Conservation (phyloP, 2,329 filamentous ascomycete species). For the Ceratocystis ficicola region DNA sequence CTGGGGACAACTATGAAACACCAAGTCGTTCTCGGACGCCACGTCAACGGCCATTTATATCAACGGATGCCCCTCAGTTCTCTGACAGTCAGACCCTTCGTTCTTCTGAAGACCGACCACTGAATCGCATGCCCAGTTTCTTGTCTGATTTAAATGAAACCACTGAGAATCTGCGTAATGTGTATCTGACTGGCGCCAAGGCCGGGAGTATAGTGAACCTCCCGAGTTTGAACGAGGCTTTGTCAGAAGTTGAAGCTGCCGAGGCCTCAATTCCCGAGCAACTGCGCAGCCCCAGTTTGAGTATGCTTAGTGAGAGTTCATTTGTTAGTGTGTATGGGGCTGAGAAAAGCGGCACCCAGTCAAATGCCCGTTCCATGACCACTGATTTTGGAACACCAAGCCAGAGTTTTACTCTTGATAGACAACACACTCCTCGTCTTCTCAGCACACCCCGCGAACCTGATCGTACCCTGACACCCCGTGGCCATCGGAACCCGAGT, state of each 20-base stretch:
- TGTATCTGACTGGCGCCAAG: conserved; percentile 40
- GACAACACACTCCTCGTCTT: conserved; percentile 18
- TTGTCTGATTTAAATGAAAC: conserved; percentile 47
- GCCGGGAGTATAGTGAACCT: conserved; percentile 39
- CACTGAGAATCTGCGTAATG: conserved; percentile 48
- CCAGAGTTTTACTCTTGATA: background rate
- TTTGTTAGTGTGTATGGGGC: conserved; percentile 52
- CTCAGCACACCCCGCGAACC: conserved; percentile 1
- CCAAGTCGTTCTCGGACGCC: conserved; percentile 4
- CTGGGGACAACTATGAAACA: conserved; percentile 21
- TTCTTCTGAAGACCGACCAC: conserved; percentile 23
- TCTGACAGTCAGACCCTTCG: background rate
- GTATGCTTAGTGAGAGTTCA: conserved; percentile 55
- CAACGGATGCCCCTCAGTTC: conserved; percentile 23
- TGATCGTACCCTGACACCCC: conserved; percentile 13
- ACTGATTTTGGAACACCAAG: background rate
- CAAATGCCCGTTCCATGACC: background rate
- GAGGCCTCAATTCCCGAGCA: conserved; percentile 24
- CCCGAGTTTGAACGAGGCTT: conserved; percentile 28
- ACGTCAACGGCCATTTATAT: conserved; percentile 7
- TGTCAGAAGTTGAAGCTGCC: conserved; percentile 17
- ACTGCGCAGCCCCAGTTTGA: conserved; percentile 47
- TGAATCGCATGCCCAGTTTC: conserved; percentile 53
- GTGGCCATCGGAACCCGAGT: conserved; percentile 11
- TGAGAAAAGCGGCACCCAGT: conserved; percentile 15